A percentile compares a stretch with the other conserved stretches of the same genome.
phyloP scores from a whole-genome alignment of 2,329 filamentous ascomycete genomes.

The Curvularia hawaiiensis region DNA sequence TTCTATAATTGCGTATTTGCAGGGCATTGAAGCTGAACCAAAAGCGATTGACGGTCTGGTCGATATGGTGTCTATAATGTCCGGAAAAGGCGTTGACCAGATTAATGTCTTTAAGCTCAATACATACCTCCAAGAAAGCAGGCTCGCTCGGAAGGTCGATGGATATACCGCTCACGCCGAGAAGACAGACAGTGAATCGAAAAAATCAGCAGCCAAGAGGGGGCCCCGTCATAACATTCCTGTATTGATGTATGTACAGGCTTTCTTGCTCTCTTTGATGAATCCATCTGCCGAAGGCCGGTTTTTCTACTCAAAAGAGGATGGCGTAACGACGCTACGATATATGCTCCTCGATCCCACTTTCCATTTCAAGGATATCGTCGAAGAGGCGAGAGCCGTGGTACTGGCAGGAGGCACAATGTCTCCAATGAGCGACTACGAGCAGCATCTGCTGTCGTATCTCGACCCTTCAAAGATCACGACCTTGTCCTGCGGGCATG shows the following conservation, averaged over 20 bases:
- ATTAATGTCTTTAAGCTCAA: slow-evolving; percentile 92
- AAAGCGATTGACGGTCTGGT: slow-evolving; percentile 68
- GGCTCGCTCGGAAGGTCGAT: slow-evolving; percentile 92
- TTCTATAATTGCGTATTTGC: slow-evolving; percentile 73
- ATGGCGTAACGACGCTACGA: slow-evolving; percentile 65
- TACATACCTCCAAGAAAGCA: slow-evolving; percentile 87
- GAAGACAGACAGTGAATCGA: slow-evolving; percentile 46
- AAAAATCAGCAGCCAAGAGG: slow-evolving; percentile 11
- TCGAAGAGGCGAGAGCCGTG: slow-evolving; percentile 81
- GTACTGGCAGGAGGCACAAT: slow-evolving; percentile 95
- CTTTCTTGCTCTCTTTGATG: slow-evolving; percentile 79
- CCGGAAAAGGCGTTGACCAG: slow-evolving; percentile 87
- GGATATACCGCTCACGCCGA: slow-evolving; percentile 74
- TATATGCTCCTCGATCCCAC: slow-evolving; percentile 93
- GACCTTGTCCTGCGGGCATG: slow-evolving; percentile 91
- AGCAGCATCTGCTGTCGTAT: slow-evolving; percentile 81
- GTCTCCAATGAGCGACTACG: slow-evolving; percentile 95
- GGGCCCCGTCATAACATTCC: slow-evolving; percentile 51
- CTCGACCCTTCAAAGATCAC: slow-evolving; percentile 67
- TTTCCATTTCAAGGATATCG: slow-evolving; percentile 86
- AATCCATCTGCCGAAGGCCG: slow-evolving; percentile 76
- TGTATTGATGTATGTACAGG: slow-evolving; percentile 66
- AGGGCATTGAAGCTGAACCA: slow-evolving; percentile 51
- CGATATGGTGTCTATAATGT: slow-evolving; percentile 72
- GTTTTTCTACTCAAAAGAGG: slow-evolving; percentile 60